Evolutionary conservation across 1,139 yeast genomes (phyloP), one percentile per base, ranked within the genome.

Genomic region (Magnusiomyces paraingens): DNA sequence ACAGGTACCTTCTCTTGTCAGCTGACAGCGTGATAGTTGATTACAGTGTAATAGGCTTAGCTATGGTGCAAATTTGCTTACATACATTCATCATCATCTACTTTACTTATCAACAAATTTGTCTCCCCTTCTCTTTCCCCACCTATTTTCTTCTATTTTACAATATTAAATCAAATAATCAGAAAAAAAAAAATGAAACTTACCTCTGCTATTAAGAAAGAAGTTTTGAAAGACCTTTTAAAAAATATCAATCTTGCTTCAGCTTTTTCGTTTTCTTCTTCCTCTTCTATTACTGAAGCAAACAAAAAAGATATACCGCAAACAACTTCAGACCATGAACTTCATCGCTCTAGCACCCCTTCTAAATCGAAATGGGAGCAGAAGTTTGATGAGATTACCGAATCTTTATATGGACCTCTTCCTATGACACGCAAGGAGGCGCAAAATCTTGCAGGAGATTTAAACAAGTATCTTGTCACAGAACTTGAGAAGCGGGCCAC

Each of bases 381-480:
- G 29, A 35, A 54, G 14, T 51, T 58, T 15, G 57, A 57, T 21
- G 49, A 55, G 12, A 52, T 62, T 10, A 61, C 61, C 12, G 62
- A 60, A 45, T 51, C 64, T 20, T 52, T 61, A n/a, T 55, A 56
- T 18, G 60, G 61, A 8, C 63, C 63, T 11, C 61, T 56, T 3
- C 64, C 63, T 5, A 46, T 61, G 41, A 54, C 64, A 3, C 52
- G 57, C 20, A 39, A 52, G 3, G 65, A 62, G 42, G 62, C 63
- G 32, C 57, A 58, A 17, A 55, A 61, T 17, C 56, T 64, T 18
- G 56, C 62, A 4, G 57, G 55, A 5, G 52, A 57, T 29, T 55
- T 64, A 1, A 55, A 59, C 47, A 54, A 56, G 22, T 52, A 59
- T n/a, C 59, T 63, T 29, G 54, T 59, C 20, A 53, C 53, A 20